Evolutionary conservation across 2,329 filamentous ascomycete species (phyloP), one percentile per base, ranked within the genome.

Genomic region (Capronia americana): DNA sequence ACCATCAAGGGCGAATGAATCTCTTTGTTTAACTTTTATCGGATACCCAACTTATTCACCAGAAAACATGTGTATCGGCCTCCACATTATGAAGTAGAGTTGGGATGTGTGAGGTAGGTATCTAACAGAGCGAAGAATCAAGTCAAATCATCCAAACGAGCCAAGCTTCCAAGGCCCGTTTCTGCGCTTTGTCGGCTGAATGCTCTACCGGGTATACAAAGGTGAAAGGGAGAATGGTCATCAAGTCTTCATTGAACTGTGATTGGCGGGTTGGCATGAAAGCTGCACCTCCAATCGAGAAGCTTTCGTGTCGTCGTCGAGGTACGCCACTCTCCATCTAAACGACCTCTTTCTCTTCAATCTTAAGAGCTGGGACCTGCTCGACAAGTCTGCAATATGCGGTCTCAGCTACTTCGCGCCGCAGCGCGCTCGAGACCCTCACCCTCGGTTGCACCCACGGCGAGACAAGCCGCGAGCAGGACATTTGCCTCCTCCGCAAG

Each of bases 401-500:
- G 86, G 82, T 85, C 86, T 82, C 86, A 87, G 80, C 78, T 89
- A 76, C 81, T 87, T 77, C 85, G 86, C 82, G 85, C 86, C 79
- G 82, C 86, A 77, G 83, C 82, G 79, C 85, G 84, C 61, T 66
- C 70, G 79, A 81, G 82, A 76, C 80, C 80, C 76, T 79, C 81
- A 76, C 80, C 80, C 76, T 79, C 81, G 73, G 77, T 82, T 73
- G 79, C 80, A 7, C 30, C 60, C 38, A 55, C 32, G 10, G 55
- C 59, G 75, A 77, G 81, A 79, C 58, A 61, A 53, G 83, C 83
- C 79, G 87, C 87, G 81, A 85, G 88, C 79, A 89, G 93, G 83
- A 84, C 90, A 76, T 97, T 99, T 85, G 87, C 91, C 81, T 91
- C 90, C 75, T 93, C 92, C 73, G 82, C 87, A 77, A 87, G 86